These are phyloP conservation scores for Elsinoe ampelina DNA, from an alignment of 2,329 filamentous ascomycete species.

Conservation along the genomic window DNA sequence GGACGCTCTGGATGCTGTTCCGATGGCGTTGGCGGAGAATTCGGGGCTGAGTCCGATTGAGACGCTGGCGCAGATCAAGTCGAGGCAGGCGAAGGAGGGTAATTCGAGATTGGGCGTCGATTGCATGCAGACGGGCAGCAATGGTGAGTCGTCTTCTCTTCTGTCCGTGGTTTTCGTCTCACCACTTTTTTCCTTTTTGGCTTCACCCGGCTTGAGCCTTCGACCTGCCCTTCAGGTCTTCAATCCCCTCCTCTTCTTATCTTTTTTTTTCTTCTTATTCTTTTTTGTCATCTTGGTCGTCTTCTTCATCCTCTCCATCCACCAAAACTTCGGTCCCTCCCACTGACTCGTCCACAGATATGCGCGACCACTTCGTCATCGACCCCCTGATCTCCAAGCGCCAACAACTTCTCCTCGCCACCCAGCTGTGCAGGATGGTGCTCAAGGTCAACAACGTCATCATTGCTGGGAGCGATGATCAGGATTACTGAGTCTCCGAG, in stretches of 20 bases:
- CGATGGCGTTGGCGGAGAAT: conserved; percentile 96
- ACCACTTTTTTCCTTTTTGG: too few species aligned
- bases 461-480: conserved; percentile 74
- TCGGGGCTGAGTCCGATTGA: conserved; percentile 93
- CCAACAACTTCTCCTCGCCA: conserved; percentile 91
- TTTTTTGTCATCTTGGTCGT: not conserved
- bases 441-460: conserved; percentile 96
- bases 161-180: too few species aligned
- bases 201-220: not conserved
- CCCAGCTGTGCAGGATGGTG: conserved; percentile 96
- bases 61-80: conserved; percentile 89
- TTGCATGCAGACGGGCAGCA: conserved; percentile 92
- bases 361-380: conserved; percentile 97
- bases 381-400: conserved; percentile 97
- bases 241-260: conserved; percentile 14
- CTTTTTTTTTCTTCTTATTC: conserved; percentile 3
- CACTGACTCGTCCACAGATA: conserved; percentile 48
- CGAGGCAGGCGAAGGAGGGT: conserved; percentile 83
- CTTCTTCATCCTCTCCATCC: too few species aligned
- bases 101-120: conserved; percentile 79
- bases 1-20: conserved; percentile 84
- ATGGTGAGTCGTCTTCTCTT: conserved; percentile 46
- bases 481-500: conserved; percentile 57
- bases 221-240: conserved; percentile 2
- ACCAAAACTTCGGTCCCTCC: not conserved